A percentile compares a stretch with the other conserved stretches of the same genome.
Conservation (phyloP, 2,329 filamentous ascomycete species). For the Colletotrichum musicola region DNA sequence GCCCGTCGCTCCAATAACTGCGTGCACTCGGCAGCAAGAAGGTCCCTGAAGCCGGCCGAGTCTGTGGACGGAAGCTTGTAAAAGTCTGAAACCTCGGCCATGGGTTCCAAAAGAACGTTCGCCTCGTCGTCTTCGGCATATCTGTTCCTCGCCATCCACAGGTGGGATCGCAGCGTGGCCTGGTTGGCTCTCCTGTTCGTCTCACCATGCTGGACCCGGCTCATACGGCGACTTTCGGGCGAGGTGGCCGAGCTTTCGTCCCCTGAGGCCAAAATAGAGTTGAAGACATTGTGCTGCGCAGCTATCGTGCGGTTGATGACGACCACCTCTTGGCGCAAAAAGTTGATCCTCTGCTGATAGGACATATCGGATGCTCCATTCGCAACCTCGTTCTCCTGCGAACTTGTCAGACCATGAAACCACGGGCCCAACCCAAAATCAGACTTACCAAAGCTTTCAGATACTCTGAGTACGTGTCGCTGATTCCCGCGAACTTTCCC, state of each 20-base stretch:
- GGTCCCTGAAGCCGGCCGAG: constrained; percentile 39
- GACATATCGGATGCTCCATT: constrained; percentile 55
- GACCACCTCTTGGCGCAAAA: constrained; percentile 56
- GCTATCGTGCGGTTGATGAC: constrained; percentile 52
- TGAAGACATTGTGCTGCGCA: constrained; percentile 49
- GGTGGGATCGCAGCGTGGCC: constrained; percentile 20
- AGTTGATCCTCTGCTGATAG: constrained; percentile 55
- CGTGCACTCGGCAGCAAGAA: constrained; percentile 55
- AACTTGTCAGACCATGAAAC: constrained; percentile 39
- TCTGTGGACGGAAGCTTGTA: constrained; percentile 39
- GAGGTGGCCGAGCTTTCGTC: constrained; percentile 9
- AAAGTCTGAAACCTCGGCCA: constrained; percentile 37
- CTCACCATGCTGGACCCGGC: constrained; percentile 37
- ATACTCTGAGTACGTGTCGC: constrained; percentile 57
- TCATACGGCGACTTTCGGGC: constrained; percentile 39
- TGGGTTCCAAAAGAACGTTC: constrained; percentile 16
- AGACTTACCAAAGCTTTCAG: constrained; percentile 53
- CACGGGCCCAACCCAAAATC: background rate
- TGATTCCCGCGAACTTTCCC: constrained; percentile 53
- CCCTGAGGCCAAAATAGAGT: constrained; percentile 40
- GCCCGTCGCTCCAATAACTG: constrained; percentile 52
- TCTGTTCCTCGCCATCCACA: constrained; percentile 22
- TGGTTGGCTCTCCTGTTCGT: constrained; percentile 1
- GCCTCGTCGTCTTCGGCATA: constrained; percentile 22
- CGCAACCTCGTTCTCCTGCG: constrained; percentile 55